phyloP scores from a whole-genome alignment of 78 protist species.

The Dictyostelium intermedium region DNA sequence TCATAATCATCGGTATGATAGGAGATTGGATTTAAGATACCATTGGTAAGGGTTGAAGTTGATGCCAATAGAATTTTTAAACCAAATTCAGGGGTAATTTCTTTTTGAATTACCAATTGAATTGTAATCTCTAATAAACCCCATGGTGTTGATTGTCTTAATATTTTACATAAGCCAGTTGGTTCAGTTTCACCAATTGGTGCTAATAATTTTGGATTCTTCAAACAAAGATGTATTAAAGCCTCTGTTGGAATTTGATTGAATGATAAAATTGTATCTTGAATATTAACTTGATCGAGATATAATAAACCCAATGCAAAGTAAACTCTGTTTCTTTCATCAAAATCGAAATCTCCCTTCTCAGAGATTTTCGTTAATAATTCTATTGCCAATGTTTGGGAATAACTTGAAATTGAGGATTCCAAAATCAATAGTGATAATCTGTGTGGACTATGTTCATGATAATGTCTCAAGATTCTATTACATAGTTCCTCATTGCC shows the following conservation, averaged over 20 bases:
- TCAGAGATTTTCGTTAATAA: conserved; percentile 26
- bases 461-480: conserved; percentile 45
- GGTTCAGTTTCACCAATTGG: conserved; percentile 43
- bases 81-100: conserved; percentile 64
- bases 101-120: conserved; percentile 33
- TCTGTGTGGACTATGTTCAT: conserved; percentile 64
- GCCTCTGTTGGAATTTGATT: conserved; percentile 55
- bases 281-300: conserved; percentile 50
- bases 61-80: conserved; percentile 26
- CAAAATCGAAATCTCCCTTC: conserved; percentile 59
- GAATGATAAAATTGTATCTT: conserved; percentile 37
- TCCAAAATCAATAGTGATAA: conserved; percentile 38
- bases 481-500: conserved; percentile 55
- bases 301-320: conserved; percentile 71
- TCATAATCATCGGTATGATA: conserved; percentile 50
- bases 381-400: conserved; percentile 34
- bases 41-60: conserved; percentile 18
- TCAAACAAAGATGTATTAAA: conserved; percentile 26
- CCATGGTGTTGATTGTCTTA: conserved; percentile 71
- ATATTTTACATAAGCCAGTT: conserved; percentile 52
- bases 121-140: conserved; percentile 43
- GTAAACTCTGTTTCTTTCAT: conserved; percentile 46
- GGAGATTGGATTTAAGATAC: conserved; percentile 34
- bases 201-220: conserved; percentile 64
- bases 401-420: conserved; percentile 46